Base-by-base conservation (phyloP, 2,329 filamentous ascomycete species). In the Akanthomyces muscarius region DNA sequence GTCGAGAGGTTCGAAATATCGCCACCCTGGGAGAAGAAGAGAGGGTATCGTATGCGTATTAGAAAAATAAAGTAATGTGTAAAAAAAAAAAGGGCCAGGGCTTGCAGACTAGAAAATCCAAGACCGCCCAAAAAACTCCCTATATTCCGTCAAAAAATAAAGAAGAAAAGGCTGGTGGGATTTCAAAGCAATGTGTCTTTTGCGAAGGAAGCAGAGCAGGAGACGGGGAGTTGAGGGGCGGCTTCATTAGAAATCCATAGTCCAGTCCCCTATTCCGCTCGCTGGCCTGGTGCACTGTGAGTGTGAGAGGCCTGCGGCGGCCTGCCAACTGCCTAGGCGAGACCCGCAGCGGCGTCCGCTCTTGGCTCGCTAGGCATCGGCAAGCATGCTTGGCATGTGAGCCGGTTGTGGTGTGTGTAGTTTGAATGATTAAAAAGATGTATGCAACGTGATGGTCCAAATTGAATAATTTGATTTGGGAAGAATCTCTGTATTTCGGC, bases 31-130 rank as follows among this genome's bases (percentile, higher is more conserved):
- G 25, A 45, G 38, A 21, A 57, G 38, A 51, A 36, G 30, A 42
- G 33, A 55, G 60, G 60, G 60, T 62, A 62, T 62, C 60, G 38
- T 56, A 51, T 54, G 50, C 51, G 59, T 54, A 62, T 62, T 62
- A 62, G 23, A 62, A 55, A 42, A 56, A 56, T 14, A 42, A 51
- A 56, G 11, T 33, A 14, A 18, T 21, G 8, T 41, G 50, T 44
- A 56, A 18, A 16, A 42, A 51, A 50, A 44, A 6, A 28, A 36
- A 41, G 38, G n/a, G 8, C 53, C 23, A 23, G 14, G 44, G n/a
- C 21, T 28, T 28, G 45, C 4, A 16, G 21, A 25, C 23, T 33
- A 18, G 48, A 28, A 30, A 18, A 42, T n/a, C 25, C 42, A 25
- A 53, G 18, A 44, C 36, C 28, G n/a, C 16, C 48, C 48, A n/a